Evolutionary conservation across 1,139 yeast species (phyloP).

Genomic region (Eremothecium gossypii): DNA sequence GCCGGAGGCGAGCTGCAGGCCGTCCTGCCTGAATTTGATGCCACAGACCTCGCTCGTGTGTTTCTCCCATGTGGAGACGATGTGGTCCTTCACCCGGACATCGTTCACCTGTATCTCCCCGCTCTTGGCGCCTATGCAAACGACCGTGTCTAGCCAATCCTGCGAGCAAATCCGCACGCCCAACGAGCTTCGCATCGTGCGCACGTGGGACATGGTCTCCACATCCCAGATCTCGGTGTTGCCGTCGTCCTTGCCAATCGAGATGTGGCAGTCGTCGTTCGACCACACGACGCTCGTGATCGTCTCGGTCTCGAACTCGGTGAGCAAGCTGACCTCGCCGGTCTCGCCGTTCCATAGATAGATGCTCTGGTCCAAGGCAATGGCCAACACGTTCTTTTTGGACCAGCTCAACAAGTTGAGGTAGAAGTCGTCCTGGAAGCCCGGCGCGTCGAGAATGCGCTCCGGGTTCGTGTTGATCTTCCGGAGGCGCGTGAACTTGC

Average conservation of each 20-base stretch:
- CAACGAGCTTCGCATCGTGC: constrained; percentile 67
- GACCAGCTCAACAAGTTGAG: constrained; percentile 88
- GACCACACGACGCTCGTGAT: constrained; percentile 87
- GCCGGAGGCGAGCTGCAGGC: constrained; percentile 80
- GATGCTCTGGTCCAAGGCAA: constrained; percentile 76
- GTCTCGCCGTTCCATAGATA: constrained; percentile 90
- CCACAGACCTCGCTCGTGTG: constrained; percentile 95
- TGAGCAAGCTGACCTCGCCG: constrained; percentile 66
- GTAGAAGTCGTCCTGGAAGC: constrained; percentile 86
- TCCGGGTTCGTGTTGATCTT: constrained; percentile 86
- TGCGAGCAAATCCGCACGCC: constrained; percentile 75
- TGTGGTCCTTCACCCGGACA: constrained; percentile 79
- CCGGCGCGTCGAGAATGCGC: constrained; percentile 93
- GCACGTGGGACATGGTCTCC: constrained; percentile 59
- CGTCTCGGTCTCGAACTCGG: constrained; percentile 34
- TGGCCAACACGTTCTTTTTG: constrained; percentile 68
- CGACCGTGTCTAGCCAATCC: constrained; percentile 74
- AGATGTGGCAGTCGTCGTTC: constrained; percentile 78
- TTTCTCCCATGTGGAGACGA: constrained; percentile 47
- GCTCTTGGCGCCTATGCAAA: constrained; percentile 75
- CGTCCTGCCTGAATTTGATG: constrained; percentile 75
- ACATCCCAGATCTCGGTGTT: constrained; percentile 90
- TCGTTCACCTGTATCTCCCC: constrained; percentile 87
- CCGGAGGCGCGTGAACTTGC: constrained; percentile 37
- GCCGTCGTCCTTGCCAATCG: constrained; percentile 82